A percentile compares a stretch with the other conserved stretches of the same genome.
These are phyloP conservation scores for Russula olivacea DNA, from an alignment of 768 basidiomycete species.

Conservation along the genomic window DNA sequence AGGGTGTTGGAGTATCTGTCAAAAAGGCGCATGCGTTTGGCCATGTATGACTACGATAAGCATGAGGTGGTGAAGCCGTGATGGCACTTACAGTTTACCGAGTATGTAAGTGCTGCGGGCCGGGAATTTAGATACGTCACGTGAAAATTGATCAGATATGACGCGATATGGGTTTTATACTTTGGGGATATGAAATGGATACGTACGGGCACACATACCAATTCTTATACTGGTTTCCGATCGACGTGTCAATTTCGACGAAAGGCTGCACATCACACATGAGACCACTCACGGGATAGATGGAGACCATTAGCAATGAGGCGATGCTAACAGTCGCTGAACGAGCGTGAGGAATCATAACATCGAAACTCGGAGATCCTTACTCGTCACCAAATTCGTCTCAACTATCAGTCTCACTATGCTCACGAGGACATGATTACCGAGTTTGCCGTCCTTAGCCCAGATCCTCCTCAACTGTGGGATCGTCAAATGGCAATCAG, in stretches of 20 bases:
- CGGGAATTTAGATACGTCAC: not conserved
- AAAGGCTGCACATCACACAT: not conserved
- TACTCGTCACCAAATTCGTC: conserved; percentile 26
- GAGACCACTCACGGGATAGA: conserved; percentile 1
- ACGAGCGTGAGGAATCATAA: not conserved
- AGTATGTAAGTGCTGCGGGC: conserved; percentile 1
- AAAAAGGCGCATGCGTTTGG: not conserved
- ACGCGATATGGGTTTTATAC: not conserved
- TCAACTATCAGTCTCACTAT: conserved; percentile 28
- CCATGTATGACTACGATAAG: not conserved
- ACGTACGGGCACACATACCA: conserved; percentile 13
- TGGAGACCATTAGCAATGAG: not conserved
- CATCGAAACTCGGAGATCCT: not conserved
- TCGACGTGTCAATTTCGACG: not conserved
- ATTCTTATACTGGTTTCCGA: not conserved
- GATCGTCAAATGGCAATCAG: not conserved
- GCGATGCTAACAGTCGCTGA: not conserved
- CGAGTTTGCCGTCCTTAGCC: not conserved
- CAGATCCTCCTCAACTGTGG: not conserved
- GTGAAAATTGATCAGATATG: not conserved
- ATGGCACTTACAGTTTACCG: conserved; percentile 13
- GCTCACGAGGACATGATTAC: conserved; percentile 15
- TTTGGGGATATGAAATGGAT: not conserved
- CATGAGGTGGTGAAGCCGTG: not conserved
- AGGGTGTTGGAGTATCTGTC: conserved; percentile 28